These are phyloP conservation scores for Platanthera zijinensis DNA, from an alignment of 106 monocot species.

Conservation along the genomic window DNA sequence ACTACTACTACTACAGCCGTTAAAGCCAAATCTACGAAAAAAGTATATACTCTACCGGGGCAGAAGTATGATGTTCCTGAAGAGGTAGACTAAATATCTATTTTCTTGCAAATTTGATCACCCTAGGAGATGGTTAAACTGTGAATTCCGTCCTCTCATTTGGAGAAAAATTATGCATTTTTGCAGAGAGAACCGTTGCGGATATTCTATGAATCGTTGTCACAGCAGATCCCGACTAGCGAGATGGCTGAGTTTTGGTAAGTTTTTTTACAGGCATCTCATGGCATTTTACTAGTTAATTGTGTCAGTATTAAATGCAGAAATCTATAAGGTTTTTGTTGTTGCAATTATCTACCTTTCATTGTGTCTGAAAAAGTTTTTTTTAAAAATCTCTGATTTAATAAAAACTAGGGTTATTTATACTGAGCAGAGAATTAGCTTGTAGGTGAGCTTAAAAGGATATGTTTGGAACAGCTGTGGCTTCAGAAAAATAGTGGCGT, in stretches of 20 bases:
- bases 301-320: not conserved
- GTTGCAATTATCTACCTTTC: not conserved
- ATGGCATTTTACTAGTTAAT: not conserved
- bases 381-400: not conserved
- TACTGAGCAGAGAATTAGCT: not conserved
- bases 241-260: conserved; percentile 99
- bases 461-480: no score
- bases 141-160: not conserved
- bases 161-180: conserved; percentile 7
- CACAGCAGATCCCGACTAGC: conserved; percentile 91
- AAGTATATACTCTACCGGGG: conserved; percentile 73
- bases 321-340: not conserved
- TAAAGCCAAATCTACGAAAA: conserved; percentile 60
- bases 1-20: conserved; percentile 32
- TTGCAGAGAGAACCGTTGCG: conserved; percentile 85
- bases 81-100: conserved; percentile 32
- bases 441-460: no score
- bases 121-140: not conserved
- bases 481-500: no score
- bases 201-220: conserved; percentile 95
- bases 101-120: conserved; percentile 3
- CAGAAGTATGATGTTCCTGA: conserved; percentile 88
- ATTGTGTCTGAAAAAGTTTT: not conserved
- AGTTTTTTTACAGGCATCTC: not conserved
- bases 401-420: not conserved